Evolutionary conservation across 2,329 filamentous ascomycete genomes (phyloP).

Genomic region (Claviceps arundinis): DNA sequence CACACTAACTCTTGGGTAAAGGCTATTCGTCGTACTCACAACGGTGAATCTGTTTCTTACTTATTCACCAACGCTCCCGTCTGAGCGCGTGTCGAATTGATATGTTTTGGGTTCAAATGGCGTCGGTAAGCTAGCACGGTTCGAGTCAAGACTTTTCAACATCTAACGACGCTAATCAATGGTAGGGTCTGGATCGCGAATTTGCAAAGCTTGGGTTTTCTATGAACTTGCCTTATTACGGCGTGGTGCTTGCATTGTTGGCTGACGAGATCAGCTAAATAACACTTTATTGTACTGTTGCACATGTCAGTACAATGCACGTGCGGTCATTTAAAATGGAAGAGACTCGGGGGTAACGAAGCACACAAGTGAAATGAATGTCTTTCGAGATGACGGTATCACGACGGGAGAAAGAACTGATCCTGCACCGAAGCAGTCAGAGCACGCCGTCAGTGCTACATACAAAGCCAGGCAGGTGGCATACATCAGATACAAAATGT

Average conservation of each 20-base stretch:
- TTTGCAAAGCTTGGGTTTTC: background rate
- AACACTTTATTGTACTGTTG: background rate
- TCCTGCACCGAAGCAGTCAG: no score
- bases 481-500: no score
- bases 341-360: no score
- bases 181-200: background rate
- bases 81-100: slow-evolving; percentile 11
- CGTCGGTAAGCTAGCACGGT: background rate
- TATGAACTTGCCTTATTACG: background rate
- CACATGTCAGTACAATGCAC: background rate
- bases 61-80: slow-evolving; percentile 54
- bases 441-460: no score
- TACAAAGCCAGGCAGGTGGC: no score
- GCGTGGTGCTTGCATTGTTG: background rate
- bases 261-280: background rate
- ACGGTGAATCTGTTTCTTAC: slow-evolving; percentile 52
- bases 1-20: slow-evolving; percentile 15
- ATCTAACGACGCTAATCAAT: background rate
- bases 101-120: background rate
- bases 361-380: no score
- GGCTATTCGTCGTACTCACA: slow-evolving; percentile 56
- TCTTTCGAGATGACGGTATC: no score
- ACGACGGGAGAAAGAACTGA: no score
- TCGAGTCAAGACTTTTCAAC: background rate
- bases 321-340: no score